These are phyloP conservation scores for Garcia nutans DNA, from an alignment of 345 rosid genomes.

Conservation along the genomic window DNA sequence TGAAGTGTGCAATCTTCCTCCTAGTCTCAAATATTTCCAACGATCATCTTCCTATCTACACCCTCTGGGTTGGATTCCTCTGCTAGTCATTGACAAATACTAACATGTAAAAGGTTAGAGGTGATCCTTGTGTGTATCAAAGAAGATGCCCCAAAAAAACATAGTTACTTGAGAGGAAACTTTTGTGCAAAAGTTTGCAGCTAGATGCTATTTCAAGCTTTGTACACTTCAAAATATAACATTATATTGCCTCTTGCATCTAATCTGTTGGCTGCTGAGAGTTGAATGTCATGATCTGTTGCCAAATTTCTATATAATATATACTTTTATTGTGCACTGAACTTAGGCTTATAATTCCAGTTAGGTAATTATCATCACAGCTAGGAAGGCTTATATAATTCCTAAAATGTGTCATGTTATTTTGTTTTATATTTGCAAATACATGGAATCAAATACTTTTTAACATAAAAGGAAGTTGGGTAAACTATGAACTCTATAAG, in stretches of 20 bases:
- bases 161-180: neutral
- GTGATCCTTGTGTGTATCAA: neutral
- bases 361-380: too few species aligned
- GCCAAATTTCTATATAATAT: neutral
- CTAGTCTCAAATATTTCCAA: neutral
- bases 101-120: neutral
- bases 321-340: neutral
- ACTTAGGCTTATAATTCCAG: too few species aligned
- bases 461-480: too few species aligned
- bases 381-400: too few species aligned
- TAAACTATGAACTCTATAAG: too few species aligned
- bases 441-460: too few species aligned
- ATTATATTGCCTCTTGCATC: neutral
- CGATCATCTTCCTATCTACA: neutral
- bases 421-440: too few species aligned
- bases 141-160: neutral
- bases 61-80: neutral
- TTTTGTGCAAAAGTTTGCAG: conserved; percentile 2
- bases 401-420: too few species aligned
- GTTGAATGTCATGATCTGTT: neutral
- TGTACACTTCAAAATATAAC: neutral
- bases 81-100: neutral
- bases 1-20: neutral
- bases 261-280: neutral
- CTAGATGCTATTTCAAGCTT: too few species aligned